These are phyloP conservation scores for Arbutus unedo DNA, from an alignment of 148 eudicot species.

Conservation along the genomic window DNA sequence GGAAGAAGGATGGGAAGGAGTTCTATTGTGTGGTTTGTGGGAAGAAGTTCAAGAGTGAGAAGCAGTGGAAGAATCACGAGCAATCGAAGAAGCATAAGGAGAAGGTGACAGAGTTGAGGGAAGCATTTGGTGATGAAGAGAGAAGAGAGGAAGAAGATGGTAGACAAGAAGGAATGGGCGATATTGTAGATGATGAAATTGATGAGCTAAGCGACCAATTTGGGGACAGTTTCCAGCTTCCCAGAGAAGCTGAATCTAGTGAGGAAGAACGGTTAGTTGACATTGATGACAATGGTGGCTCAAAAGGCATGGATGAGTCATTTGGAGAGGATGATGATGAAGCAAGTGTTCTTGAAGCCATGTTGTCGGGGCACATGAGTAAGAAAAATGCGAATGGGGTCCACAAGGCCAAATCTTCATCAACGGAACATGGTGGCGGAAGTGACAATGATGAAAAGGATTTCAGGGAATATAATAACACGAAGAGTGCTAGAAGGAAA, in stretches of 20 bases:
- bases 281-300: constrained; percentile 25
- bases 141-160: constrained; percentile 22
- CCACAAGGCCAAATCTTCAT: constrained; percentile 25
- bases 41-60: constrained; percentile 95
- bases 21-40: constrained; percentile 85
- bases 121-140: constrained; percentile 62
- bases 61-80: constrained; percentile 98
- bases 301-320: constrained; percentile 24
- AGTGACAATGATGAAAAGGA: constrained; percentile 48
- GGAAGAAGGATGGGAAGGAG: constrained; percentile 39
- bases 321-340: constrained; percentile 30
- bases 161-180: constrained; percentile 24
- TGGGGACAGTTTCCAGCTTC: constrained; percentile 28
- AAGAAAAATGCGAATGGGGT: constrained; percentile 30
- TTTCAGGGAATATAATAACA: constrained; percentile 61
- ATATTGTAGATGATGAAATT: constrained; percentile 21
- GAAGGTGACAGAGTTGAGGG: constrained; percentile 79
- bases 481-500: constrained; percentile 59
- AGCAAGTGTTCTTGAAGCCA: constrained; percentile 56
- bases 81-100: constrained; percentile 96
- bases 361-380: constrained; percentile 55
- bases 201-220: constrained; percentile 52
- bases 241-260: constrained; percentile 39
- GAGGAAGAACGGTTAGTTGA: constrained; percentile 36
- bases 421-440: constrained; percentile 23